Conservation (phyloP, 768 basidiomycete genomes). For the Rhodotorula sphaerocarpa region DNA sequence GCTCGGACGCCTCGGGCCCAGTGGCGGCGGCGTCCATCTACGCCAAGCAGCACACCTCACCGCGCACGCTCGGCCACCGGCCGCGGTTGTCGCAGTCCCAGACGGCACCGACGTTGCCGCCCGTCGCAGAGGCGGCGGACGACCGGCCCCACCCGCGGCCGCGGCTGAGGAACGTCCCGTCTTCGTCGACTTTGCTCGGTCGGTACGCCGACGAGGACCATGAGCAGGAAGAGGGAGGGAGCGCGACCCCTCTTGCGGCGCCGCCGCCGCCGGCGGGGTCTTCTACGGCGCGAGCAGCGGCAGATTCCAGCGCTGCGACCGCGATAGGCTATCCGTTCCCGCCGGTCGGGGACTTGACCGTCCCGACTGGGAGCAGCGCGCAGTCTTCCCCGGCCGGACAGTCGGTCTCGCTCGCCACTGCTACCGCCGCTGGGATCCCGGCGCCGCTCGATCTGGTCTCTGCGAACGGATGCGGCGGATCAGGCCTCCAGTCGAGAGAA, state of each 20-base stretch:
- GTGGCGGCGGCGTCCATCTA: not conserved
- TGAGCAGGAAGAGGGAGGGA: no score
- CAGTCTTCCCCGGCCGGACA: not conserved
- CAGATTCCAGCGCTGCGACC: no score
- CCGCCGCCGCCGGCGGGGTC: not conserved
- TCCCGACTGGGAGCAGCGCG: not conserved
- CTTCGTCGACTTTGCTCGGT: not conserved
- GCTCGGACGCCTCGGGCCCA: not conserved
- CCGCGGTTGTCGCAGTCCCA: slow-evolving; percentile 9
- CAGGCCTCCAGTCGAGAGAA: no score
- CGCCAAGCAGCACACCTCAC: not conserved
- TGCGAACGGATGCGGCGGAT: no score
- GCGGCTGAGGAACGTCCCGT: not conserved
- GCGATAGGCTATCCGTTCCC: slow-evolving; percentile 29
- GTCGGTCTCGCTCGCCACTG: not conserved
- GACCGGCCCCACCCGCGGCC: not conserved
- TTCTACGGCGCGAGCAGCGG: no score
- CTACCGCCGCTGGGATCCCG: no score
- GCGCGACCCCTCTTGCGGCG: slow-evolving; percentile 2
- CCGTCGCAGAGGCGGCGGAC: not conserved
- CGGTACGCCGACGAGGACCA: not conserved
- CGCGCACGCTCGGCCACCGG: not conserved
- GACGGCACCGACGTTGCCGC: not conserved
- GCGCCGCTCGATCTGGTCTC: no score
- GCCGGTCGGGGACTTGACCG: slow-evolving; percentile 7